Evolutionary conservation across 805 yeast species (phyloP).

Genomic region (Yarrowia bubula): DNA sequence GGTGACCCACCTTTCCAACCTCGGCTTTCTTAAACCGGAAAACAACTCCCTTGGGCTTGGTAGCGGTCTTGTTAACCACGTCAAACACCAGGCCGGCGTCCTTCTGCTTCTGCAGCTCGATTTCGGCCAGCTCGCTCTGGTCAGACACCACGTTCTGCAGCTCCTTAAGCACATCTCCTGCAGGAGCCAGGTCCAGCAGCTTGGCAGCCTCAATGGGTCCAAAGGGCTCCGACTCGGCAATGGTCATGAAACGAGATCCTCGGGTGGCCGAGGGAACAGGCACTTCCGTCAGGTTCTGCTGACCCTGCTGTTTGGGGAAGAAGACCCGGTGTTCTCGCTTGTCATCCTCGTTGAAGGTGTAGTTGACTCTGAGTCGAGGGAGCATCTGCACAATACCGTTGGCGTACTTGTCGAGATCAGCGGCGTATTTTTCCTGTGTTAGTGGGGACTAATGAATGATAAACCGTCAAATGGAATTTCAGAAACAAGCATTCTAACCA

Average conservation of each 20-base stretch:
- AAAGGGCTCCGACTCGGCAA: constrained; percentile 92
- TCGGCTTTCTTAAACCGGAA: constrained; percentile 75
- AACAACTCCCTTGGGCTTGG: constrained; percentile 49
- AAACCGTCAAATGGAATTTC: not conserved
- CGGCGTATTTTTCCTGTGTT: constrained; percentile 1
- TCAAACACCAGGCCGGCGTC: constrained; percentile 35
- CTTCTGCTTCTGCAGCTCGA: constrained; percentile 33
- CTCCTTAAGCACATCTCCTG: constrained; percentile 69
- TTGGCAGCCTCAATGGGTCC: constrained; percentile 95
- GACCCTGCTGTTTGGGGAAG: constrained; percentile 47
- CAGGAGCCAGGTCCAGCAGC: constrained; percentile 81
- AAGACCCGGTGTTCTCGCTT: constrained; percentile 35
- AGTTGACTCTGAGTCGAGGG: constrained; percentile 49
- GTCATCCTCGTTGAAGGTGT: constrained; percentile 25
- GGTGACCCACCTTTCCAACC: constrained; percentile 82
- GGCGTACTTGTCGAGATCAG: constrained; percentile 47
- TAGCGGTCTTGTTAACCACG: not conserved
- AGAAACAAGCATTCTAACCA: constrained; percentile 49
- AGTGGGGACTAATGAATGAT: not conserved
- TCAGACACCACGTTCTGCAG: constrained; percentile 44
- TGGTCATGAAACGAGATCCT: constrained; percentile 77
- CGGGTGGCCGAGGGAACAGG: constrained; percentile 83
- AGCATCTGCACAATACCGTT: constrained; percentile 71
- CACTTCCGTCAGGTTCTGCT: constrained; percentile 76
- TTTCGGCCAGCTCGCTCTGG: constrained; percentile 42